Percentiles rank a stretch among this genome's conserved stretches.
Evolutionary conservation across 108 stramenopile species (phyloP).

Genomic region (Nitzschia palea): DNA sequence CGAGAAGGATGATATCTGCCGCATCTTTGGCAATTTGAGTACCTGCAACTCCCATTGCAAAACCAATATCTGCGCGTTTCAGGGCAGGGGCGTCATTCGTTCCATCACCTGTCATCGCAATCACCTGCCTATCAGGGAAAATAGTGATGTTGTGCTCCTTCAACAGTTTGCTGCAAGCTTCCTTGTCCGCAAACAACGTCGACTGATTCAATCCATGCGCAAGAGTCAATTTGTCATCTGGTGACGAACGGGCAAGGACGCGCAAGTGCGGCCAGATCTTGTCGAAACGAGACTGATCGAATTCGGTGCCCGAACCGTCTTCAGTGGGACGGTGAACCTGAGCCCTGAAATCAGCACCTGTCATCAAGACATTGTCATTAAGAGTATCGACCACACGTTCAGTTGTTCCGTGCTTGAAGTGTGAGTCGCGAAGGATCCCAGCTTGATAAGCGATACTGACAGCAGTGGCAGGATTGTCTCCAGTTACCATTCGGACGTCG

Average conservation of each 20-base stretch:
- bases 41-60: slow-evolving; percentile 97
- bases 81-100: slow-evolving; percentile 99
- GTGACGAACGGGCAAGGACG: slow-evolving; percentile 77
- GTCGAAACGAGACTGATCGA: slow-evolving; percentile 83
- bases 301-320: slow-evolving; percentile 53
- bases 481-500: slow-evolving; percentile 97
- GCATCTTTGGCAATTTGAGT: slow-evolving; percentile 98
- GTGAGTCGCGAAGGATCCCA: slow-evolving; percentile 73
- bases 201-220: slow-evolving; percentile 86
- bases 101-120: slow-evolving; percentile 98
- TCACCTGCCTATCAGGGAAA: slow-evolving; percentile 90
- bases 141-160: slow-evolving; percentile 54
- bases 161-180: slow-evolving; percentile 37
- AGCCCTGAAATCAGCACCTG: slow-evolving; percentile 69
- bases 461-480: slow-evolving; percentile 94
- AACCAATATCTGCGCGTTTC: slow-evolving; percentile 96
- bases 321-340: slow-evolving; percentile 47
- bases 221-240: slow-evolving; percentile 82
- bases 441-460: slow-evolving; percentile 92
- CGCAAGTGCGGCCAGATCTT: slow-evolving; percentile 84
- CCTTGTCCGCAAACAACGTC: slow-evolving; percentile 66
- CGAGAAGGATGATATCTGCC: slow-evolving; percentile 91
- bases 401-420: slow-evolving; percentile 48
- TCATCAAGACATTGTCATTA: slow-evolving; percentile 81
- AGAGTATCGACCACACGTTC: slow-evolving; percentile 71